A percentile compares a stretch with the other conserved stretches of the same genome.
These are phyloP conservation scores for Acer campestre DNA, from an alignment of 345 rosid genomes.

Conservation along the genomic window DNA sequence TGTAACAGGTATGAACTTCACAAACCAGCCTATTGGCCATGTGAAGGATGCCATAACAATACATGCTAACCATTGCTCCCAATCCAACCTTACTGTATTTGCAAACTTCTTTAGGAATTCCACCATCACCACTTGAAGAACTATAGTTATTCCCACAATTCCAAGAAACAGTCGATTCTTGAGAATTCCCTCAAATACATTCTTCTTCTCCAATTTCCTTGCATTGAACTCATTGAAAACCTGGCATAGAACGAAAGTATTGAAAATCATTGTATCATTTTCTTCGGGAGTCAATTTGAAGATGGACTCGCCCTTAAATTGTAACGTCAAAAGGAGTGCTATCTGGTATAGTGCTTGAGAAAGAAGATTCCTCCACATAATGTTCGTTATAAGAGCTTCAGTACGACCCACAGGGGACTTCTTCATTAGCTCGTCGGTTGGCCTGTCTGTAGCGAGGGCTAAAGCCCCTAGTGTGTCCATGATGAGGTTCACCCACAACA, in stretches of 20 bases:
- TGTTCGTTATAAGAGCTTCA: conserved; percentile 58
- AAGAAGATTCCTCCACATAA: conserved; percentile 76
- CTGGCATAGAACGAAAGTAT: conserved; percentile 62
- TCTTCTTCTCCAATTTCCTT: conserved; percentile 68
- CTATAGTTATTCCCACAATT: conserved; percentile 57
- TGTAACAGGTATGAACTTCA: conserved; percentile 61
- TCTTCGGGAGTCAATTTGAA: conserved; percentile 43
- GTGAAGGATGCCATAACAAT: conserved; percentile 51
- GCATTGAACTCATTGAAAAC: conserved; percentile 74
- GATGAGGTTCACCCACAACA: conserved; percentile 72
- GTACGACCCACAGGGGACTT: conserved; percentile 53
- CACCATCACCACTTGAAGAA: conserved; percentile 71
- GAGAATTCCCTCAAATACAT: conserved; percentile 61
- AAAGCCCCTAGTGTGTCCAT: conserved; percentile 72
- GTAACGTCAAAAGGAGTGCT: conserved; percentile 50
- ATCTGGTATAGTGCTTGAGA: conserved; percentile 65
- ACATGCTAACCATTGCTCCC: conserved; percentile 59
- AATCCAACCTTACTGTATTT: conserved; percentile 48
- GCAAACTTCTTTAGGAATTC: conserved; percentile 67
- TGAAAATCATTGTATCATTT: conserved; percentile 62
- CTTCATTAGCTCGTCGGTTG: conserved; percentile 58
- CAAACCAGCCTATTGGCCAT: conserved; percentile 64
- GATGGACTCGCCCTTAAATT: conserved; percentile 58
- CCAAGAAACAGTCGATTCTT: conserved; percentile 54
- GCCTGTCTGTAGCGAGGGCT: conserved; percentile 66